A percentile compares a stretch with the other conserved stretches of the same genome.
phyloP scores from a whole-genome alignment of 352 stramenopile genomes.

The Blastocystis sp. region DNA sequence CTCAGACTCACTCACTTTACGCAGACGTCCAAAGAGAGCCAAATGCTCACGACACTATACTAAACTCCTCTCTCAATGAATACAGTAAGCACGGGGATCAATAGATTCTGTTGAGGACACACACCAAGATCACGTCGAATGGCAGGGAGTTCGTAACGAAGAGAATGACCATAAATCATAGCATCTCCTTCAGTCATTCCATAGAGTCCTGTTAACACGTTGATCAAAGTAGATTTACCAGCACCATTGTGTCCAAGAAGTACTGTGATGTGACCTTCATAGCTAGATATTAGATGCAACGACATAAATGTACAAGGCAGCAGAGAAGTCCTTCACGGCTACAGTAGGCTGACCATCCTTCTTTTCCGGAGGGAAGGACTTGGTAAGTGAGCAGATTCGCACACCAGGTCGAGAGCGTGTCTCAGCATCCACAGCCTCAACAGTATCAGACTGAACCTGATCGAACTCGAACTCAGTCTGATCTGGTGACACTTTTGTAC shows the following conservation, averaged over 20 bases:
- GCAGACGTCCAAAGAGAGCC: slow-evolving; percentile 56
- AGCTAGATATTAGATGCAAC: neutral
- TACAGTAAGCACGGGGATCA: slow-evolving; percentile 74
- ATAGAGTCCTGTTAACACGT: slow-evolving; percentile 66
- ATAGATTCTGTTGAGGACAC: slow-evolving; percentile 77
- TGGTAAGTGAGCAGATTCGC: slow-evolving; percentile 12
- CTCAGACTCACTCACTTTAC: neutral
- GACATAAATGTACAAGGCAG: slow-evolving; percentile 5
- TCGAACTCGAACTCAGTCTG: neutral
- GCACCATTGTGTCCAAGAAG: slow-evolving; percentile 68
- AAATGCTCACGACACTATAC: slow-evolving; percentile 59
- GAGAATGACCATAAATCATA: slow-evolving; percentile 64
- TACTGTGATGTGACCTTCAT: slow-evolving; percentile 64
- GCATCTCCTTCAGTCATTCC: slow-evolving; percentile 64
- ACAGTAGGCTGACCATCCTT: slow-evolving; percentile 27
- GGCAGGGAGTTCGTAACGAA: slow-evolving; percentile 68
- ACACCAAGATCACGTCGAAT: slow-evolving; percentile 73
- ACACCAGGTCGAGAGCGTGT: neutral
- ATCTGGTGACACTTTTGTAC: neutral
- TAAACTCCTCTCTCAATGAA: neutral
- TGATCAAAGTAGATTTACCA: slow-evolving; percentile 68
- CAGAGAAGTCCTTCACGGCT: slow-evolving; percentile 39
- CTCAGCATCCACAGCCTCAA: slow-evolving; percentile 10
- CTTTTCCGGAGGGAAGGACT: slow-evolving; percentile 13
- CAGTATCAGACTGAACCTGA: neutral